These are phyloP conservation scores for Yamadazyma akitaensis DNA, from an alignment of 805 yeast species.

Conservation along the genomic window DNA sequence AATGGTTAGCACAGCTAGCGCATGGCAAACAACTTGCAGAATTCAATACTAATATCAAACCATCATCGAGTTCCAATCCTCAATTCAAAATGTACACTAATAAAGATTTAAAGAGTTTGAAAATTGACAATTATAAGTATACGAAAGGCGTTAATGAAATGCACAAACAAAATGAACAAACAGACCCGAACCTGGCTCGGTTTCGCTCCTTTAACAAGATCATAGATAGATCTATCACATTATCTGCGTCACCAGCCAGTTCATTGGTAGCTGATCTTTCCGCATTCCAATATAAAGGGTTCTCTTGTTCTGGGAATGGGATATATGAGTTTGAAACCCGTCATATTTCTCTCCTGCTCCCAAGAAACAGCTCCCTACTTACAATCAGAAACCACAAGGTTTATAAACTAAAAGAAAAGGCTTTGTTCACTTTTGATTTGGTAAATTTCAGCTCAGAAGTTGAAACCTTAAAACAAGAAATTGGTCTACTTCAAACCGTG, in stretches of 20 bases:
- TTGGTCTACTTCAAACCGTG: constrained; percentile 1
- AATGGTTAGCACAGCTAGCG: not conserved
- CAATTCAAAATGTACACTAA: constrained; percentile 5
- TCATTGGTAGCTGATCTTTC: not conserved
- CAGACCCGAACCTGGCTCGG: constrained; percentile 7
- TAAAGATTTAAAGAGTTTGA: constrained; percentile 6
- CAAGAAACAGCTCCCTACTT: not conserved
- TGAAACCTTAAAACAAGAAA: not conserved
- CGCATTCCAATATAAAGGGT: constrained; percentile 2
- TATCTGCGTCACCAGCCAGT: not conserved
- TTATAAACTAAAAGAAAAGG: not conserved
- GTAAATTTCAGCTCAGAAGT: not conserved
- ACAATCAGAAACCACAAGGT: constrained; percentile 3
- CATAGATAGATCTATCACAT: constrained; percentile 2
- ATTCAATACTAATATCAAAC: not conserved
- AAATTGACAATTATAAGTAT: constrained; percentile 5
- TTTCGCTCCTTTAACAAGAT: constrained; percentile 10
- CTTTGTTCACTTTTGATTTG: constrained; percentile 4
- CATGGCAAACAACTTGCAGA: not conserved
- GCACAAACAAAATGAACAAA: constrained; percentile 8
- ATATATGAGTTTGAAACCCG: constrained; percentile 2
- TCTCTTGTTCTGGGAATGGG: not conserved
- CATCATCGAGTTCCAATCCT: not conserved
- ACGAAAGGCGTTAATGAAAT: constrained; percentile 4
- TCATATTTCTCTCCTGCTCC: not conserved